Percentiles rank a stretch among this genome's conserved stretches.
phyloP scores from a whole-genome alignment of 1,284 basidiomycete genomes.

The Malassezia yamatoensis region DNA sequence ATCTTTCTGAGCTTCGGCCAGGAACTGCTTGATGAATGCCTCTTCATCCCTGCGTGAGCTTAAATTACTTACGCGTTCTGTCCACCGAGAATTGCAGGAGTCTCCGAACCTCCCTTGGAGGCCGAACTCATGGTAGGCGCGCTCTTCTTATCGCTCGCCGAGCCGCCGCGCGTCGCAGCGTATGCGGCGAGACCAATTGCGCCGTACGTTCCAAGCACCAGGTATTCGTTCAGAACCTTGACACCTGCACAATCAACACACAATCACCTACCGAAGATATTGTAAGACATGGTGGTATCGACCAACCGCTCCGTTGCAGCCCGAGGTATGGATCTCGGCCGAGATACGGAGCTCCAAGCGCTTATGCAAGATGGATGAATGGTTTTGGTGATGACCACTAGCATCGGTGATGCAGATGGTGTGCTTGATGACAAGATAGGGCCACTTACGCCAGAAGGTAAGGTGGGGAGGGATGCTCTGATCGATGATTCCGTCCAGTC shows the following conservation, averaged over 20 bases:
- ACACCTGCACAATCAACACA: slow-evolving; percentile 16
- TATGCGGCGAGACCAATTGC: slow-evolving; percentile 27
- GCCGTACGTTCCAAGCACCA: slow-evolving; percentile 35
- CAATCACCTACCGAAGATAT: slow-evolving; percentile 34
- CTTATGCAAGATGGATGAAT: neutral
- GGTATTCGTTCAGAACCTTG: slow-evolving; percentile 43
- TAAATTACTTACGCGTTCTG: slow-evolving; percentile 2
- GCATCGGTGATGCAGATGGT: neutral
- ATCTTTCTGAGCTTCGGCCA: slow-evolving; percentile 35
- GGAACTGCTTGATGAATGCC: slow-evolving; percentile 46
- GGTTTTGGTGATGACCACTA: neutral
- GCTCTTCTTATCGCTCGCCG: slow-evolving; percentile 15
- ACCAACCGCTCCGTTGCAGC: neutral
- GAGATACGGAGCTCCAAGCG: neutral
- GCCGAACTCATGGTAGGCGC: neutral
- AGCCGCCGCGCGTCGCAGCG: slow-evolving; percentile 15
- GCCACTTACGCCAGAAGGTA: too few species aligned
- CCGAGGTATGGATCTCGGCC: neutral
- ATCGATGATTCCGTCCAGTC: too few species aligned
- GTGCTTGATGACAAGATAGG: neutral
- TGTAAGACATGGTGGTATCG: slow-evolving; percentile 33
- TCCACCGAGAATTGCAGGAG: slow-evolving; percentile 2
- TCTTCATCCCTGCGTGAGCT: slow-evolving; percentile 35
- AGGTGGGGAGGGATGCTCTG: too few species aligned
- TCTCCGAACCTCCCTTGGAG: neutral